Evolutionary conservation across 2,329 filamentous ascomycete genomes (phyloP), one percentile per base, ranked within the genome.

Genomic region (Pseudocercospora musae): DNA sequence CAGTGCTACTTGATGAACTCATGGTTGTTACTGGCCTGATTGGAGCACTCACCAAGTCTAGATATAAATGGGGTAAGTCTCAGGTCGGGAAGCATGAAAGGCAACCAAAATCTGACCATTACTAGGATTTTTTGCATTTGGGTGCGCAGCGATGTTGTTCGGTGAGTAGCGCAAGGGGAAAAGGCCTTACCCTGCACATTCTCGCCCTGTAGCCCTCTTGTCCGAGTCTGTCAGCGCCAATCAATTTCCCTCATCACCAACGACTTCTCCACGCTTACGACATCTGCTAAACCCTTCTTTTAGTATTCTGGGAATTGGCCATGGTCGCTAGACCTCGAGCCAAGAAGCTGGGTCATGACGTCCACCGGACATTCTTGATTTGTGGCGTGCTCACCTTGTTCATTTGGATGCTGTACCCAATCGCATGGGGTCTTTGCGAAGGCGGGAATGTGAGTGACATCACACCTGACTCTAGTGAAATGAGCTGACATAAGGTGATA

Each of bases 31-130:
- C 81, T 18, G 85, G 85, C 8, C 79, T 89, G 4, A 79, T 88
- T 15, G 87, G 87, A 13, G 85, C 87, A 2, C 79, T 89, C 1
- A 84, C 87, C 0, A 74, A 74, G 27, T 83, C 82, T 5, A 76
- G 76, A 0, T 89, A 88, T 76, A 89, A 88, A 67, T 88, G 84
- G 84, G 85, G 84, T 2, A 88, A 85, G 73, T 86, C 13, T 21
- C 20, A 25, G 25, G 15, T 1, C 4, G 23, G 21, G 18, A n/a
- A 2, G 3, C 11, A n/a, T 18, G 20, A 9, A n/a, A 10, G 79
- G 69, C 74, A 77, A 7, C 84, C 79, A 2, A 4, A 11, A 4
- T 9, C 50, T 58, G 46, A 61, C 64, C 15, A 75, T 78, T 40
- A 10, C n/a, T 2, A 79, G 82, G 29, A 20, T 70, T 63, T 58